Evolutionary conservation across 2,329 filamentous ascomycete genomes (phyloP), one percentile per base, ranked within the genome.

Genomic region (Akanthomyces uredinophilus): DNA sequence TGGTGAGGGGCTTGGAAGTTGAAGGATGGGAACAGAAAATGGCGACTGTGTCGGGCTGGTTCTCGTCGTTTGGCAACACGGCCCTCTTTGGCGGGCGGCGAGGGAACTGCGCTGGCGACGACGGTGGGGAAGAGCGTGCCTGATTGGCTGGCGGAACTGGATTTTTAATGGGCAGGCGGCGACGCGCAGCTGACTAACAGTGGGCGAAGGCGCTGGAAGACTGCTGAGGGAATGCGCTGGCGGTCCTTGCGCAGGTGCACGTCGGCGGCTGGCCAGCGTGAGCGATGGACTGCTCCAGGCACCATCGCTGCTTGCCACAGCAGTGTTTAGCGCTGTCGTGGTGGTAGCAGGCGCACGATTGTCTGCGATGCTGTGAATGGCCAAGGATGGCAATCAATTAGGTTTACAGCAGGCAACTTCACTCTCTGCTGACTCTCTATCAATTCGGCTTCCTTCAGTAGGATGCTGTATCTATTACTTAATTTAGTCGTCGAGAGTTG

Each of bases 141-240:
- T 60, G 18, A 60, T 60, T 60, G 57, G 57, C 47, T 44, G 24
- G 14, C 14, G 18, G 10, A 41, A 11, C 3, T 22, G 16, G n/a
- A 44, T 46, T 56, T 56, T 56, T 46, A 52, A 43, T 44, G 39
- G 57, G 27, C 24, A 43, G 51, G 20, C 44, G 32, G 14, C 32
- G 35, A 29, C n/a, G 46, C 16, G 39, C n/a, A n/a, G 57, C 41
- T 60, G 57, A 60, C 57, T 60, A 60, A 60, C 57, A 22, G 16
- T 16, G 13, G 24, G 46, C 46, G 56, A 59, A 51, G 32, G 46
- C 46, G 37, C 56, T 59, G 56, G 56, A 59, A 59, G 56, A 11
- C 29, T 35, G n/a, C 54, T 47, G 54, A 49, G 16, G 27, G 8
- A 49, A 49, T 39, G 43, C 14, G 32, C 29, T 37, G 41, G 16